Conservation (phyloP, 768 basidiomycete genomes). For the Phlebiopsis gigantea region DNA sequence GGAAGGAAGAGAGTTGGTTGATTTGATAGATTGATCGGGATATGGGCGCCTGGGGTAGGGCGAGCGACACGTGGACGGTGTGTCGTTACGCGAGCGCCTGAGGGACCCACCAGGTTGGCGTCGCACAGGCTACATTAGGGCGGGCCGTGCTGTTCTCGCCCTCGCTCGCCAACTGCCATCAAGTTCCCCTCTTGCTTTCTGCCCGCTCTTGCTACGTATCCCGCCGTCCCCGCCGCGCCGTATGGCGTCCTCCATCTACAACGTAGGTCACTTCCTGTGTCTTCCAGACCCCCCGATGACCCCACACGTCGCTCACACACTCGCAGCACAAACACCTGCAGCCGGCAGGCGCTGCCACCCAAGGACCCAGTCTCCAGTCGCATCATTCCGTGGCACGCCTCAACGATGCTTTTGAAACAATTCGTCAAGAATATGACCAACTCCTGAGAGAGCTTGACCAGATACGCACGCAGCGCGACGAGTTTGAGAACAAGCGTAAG, state of each 20-base stretch:
- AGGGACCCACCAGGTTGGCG: constrained; percentile 5
- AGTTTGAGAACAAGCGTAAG: constrained; percentile 85
- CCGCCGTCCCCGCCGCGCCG: constrained; percentile 13
- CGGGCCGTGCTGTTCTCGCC: too few relatives aligned
- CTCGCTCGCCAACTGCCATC: constrained; percentile 5
- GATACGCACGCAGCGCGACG: constrained; percentile 76
- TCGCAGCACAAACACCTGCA: constrained; percentile 37
- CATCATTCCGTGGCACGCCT: constrained; percentile 39
- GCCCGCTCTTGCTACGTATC: constrained; percentile 8
- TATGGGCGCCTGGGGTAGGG: constrained; percentile 8
- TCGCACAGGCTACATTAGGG: constrained; percentile 4
- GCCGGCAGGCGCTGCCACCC: constrained; percentile 34
- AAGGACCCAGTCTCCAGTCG: constrained; percentile 22
- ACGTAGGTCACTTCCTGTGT: constrained; percentile 17
- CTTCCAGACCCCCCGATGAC: background rate
- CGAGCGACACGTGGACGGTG: constrained; percentile 5
- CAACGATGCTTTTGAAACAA: constrained; percentile 74
- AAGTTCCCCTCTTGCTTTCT: constrained; percentile 3
- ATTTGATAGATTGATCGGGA: constrained; percentile 14
- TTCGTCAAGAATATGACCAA: constrained; percentile 81
- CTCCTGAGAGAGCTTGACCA: constrained; percentile 62
- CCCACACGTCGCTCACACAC: constrained; percentile 1
- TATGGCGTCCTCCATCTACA: constrained; percentile 27
- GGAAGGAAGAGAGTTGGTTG: constrained; percentile 11
- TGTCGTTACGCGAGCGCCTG: background rate